A percentile compares a stretch with the other conserved stretches of the same genome.
Evolutionary conservation across 2,329 filamentous ascomycete genomes (phyloP).

Genomic region (Atkinsonella texensis): DNA sequence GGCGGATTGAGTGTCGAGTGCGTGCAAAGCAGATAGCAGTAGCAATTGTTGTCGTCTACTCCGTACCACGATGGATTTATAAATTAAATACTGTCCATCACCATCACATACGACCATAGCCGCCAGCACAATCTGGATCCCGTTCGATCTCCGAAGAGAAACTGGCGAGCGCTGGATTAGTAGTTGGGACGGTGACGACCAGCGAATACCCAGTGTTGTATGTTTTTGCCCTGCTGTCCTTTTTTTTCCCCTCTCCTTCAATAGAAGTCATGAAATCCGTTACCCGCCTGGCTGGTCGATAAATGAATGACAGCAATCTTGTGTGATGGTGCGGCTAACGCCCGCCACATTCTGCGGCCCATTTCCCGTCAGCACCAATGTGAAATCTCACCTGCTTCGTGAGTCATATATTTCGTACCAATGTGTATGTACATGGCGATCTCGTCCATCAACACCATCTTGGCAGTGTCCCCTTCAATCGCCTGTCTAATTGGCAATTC

Average conservation of each 20-base stretch:
- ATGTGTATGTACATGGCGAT: background rate
- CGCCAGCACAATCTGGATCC: background rate
- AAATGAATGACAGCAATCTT: background rate
- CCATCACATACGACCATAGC: background rate
- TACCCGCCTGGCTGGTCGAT: no score
- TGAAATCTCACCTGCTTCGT: background rate
- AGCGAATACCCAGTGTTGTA: background rate
- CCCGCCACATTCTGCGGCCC: background rate
- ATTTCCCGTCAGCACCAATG: background rate
- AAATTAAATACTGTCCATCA: background rate
- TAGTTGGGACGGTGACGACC: background rate
- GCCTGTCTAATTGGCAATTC: background rate
- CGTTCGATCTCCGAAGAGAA: background rate
- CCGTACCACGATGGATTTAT: background rate
- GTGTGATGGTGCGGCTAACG: background rate
- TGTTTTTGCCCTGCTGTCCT: background rate
- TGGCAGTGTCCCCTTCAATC: background rate
- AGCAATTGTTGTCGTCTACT: background rate
- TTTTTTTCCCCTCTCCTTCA: background rate
- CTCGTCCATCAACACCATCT: background rate
- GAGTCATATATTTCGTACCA: background rate
- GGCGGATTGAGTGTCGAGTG: no score
- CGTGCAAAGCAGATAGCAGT: background rate
- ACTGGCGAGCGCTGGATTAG: background rate
- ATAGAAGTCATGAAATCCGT: background rate